phyloP scores from a whole-genome alignment of 2,329 filamentous ascomycete species.

The Chrysosporium queenslandicum region DNA sequence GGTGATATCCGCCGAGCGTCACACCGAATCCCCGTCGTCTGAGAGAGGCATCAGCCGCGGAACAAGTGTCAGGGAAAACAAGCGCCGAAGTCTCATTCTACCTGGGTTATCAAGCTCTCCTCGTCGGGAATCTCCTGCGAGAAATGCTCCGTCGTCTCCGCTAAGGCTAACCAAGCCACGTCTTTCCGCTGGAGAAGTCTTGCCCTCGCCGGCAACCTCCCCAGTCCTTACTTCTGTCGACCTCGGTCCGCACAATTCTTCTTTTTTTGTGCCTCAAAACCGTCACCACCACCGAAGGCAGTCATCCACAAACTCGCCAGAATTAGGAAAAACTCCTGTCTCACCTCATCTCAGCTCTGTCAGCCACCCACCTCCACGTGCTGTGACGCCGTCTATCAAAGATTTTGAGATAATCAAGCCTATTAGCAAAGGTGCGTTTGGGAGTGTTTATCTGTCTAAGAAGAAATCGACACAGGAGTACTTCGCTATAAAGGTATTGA shows the following conservation, averaged over 20 bases:
- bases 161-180: constrained; percentile 77
- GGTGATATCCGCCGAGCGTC: constrained; percentile 56
- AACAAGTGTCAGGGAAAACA: constrained; percentile 69
- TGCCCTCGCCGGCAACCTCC: constrained; percentile 79
- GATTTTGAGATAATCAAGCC: constrained; percentile 99
- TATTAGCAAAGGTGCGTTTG: constrained; percentile 97
- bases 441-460: constrained; percentile 94
- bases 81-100: constrained; percentile 76
- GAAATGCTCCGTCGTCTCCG: constrained; percentile 73
- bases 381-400: constrained; percentile 91
- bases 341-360: constrained; percentile 74
- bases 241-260: constrained; percentile 38
- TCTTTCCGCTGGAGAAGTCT: constrained; percentile 44
- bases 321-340: constrained; percentile 55
- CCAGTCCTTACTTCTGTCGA: constrained; percentile 77
- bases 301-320: constrained; percentile 79
- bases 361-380: constrained; percentile 72
- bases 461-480: constrained; percentile 98
- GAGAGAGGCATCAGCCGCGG: constrained; percentile 71
- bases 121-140: constrained; percentile 79
- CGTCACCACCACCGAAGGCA: constrained; percentile 71
- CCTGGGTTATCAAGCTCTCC: constrained; percentile 64
- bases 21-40: constrained; percentile 83
- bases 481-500: constrained; percentile 95
- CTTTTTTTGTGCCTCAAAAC: constrained; percentile 45